Conservation (phyloP, 2,329 filamentous ascomycete genomes). For the Graphiopsis chlorocephala region DNA sequence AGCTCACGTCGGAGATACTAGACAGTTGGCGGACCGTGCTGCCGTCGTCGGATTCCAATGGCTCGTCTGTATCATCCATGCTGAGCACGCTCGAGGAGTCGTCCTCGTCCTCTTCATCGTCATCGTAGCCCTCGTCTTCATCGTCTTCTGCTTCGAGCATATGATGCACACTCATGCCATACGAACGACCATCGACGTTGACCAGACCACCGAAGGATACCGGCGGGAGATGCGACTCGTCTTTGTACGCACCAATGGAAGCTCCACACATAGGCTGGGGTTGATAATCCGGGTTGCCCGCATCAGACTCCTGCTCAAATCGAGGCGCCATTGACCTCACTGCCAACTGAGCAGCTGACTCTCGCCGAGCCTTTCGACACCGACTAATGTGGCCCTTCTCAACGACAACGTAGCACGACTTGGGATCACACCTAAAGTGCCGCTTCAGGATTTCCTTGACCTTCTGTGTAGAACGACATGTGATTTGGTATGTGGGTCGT, state of each 20-base stretch:
- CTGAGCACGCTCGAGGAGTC: constrained; percentile 32
- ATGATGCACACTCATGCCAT: constrained; percentile 95
- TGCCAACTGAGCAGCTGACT: constrained; percentile 11
- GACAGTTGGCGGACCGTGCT: constrained; percentile 28
- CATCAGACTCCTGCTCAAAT: constrained; percentile 25
- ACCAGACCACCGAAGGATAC: constrained; percentile 89
- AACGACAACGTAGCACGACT: constrained; percentile 66
- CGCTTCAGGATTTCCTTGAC: constrained; percentile 70
- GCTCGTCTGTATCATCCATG: constrained; percentile 52
- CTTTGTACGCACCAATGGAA: constrained; percentile 87
- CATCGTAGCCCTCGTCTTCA: constrained; percentile 49
- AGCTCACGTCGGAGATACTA: constrained; percentile 33
- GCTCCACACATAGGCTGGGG: constrained; percentile 77
- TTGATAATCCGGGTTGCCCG: constrained; percentile 74
- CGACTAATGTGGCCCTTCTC: constrained; percentile 54
- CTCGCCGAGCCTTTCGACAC: constrained; percentile 20
- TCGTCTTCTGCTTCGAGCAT: constrained; percentile 73
- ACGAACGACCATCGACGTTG: constrained; percentile 76
- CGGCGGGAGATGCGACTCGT: constrained; percentile 79
- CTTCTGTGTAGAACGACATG: constrained; percentile 71
- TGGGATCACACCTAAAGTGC: constrained; percentile 66
- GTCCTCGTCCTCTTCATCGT: constrained; percentile 35
- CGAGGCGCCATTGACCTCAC: constrained; percentile 14
- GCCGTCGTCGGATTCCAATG: constrained; percentile 59
- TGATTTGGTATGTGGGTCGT: constrained; percentile 70